phyloP scores from a whole-genome alignment of 2,329 filamentous ascomycete genomes.

The Verticillium nubilum region DNA sequence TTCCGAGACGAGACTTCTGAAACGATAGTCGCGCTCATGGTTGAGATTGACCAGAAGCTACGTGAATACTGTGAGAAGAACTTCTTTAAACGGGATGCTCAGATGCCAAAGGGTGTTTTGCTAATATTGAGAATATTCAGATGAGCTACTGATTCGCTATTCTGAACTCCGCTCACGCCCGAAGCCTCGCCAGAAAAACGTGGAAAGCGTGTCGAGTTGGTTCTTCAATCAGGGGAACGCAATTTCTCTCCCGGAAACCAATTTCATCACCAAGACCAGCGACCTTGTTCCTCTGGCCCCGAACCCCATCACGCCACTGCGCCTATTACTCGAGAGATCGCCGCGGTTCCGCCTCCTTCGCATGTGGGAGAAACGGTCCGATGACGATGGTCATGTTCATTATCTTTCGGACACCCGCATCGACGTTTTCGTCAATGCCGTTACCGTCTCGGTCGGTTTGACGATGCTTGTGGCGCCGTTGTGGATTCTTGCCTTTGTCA shows the following conservation, averaged over 20 bases:
- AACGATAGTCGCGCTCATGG: constrained; percentile 13
- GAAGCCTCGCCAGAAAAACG: constrained; percentile 12
- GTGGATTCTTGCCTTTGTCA: constrained; percentile 21
- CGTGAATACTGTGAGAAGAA: constrained; percentile 18
- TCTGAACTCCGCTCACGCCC: constrained; percentile 12
- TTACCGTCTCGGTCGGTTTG: constrained; percentile 18
- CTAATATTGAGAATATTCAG: no score
- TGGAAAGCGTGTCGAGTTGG: constrained; percentile 18
- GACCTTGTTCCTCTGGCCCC: constrained; percentile 14
- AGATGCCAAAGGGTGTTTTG: no score
- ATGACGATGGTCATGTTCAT: background rate
- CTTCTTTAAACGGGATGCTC: no score
- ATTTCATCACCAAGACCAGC: constrained; percentile 9
- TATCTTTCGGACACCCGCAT: constrained; percentile 13
- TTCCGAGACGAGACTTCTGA: constrained; percentile 16
- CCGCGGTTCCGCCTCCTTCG: background rate
- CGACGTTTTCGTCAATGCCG: constrained; percentile 16
- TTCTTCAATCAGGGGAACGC: constrained; percentile 12
- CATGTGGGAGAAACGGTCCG: background rate
- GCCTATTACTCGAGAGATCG: constrained; percentile 6
- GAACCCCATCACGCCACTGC: constrained; percentile 8
- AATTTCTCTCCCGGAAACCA: constrained; percentile 7
- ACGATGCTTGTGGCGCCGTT: constrained; percentile 25
- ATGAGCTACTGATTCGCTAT: constrained; percentile 19
- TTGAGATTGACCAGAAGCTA: constrained; percentile 11